Conservation (phyloP, 2,329 filamentous ascomycete species). For the Alternaria sp. region DNA sequence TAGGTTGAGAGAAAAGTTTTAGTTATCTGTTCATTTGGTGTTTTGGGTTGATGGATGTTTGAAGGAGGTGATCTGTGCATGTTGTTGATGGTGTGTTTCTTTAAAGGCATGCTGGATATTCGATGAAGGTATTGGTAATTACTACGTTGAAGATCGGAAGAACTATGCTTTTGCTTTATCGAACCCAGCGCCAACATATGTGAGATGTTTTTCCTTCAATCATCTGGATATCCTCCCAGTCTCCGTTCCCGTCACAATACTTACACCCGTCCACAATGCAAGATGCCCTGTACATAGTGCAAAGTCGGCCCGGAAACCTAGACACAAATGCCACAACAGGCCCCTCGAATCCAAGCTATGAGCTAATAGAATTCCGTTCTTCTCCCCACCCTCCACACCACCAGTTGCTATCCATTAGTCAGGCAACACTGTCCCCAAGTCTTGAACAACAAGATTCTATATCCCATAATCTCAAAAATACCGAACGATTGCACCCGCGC, state of each 20-base stretch:
- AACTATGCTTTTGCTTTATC: background rate
- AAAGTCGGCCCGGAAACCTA: background rate
- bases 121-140: background rate
- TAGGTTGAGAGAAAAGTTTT: background rate
- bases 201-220: background rate
- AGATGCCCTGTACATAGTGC: background rate
- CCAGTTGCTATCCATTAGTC: background rate
- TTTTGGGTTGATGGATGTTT: background rate
- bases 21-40: background rate
- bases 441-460: no score
- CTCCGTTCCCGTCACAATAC: background rate
- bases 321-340: background rate
- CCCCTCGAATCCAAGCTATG: background rate
- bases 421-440: background rate
- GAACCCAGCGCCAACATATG: background rate
- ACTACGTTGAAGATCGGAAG: background rate
- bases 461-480: fast-evolving
- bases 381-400: background rate
- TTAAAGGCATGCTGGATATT: background rate
- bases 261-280: background rate
- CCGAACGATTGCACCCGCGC: background rate
- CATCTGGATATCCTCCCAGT: background rate
- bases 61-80: background rate
- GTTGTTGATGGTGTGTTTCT: background rate
- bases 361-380: background rate